A percentile compares a stretch with the other conserved stretches of the same genome.
Evolutionary conservation across 2,329 filamentous ascomycete genomes (phyloP).

Genomic region (Talaromyces verruculosus): DNA sequence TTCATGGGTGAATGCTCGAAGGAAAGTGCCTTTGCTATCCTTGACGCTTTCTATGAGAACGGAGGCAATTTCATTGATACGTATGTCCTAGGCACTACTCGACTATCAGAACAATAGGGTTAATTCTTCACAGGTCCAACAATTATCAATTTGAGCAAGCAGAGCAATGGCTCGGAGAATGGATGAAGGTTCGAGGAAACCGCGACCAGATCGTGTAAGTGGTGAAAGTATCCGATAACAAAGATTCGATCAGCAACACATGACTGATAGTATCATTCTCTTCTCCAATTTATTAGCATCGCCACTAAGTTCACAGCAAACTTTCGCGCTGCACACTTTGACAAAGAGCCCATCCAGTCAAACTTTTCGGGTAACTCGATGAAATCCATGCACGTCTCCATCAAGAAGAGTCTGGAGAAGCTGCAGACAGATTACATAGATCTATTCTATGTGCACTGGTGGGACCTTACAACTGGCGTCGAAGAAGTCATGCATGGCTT

Average conservation of each 20-base stretch:
- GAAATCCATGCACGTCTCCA: conserved; percentile 43
- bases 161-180: conserved; percentile 68
- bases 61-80: conserved; percentile 76
- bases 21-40: conserved; percentile 60
- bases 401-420: conserved; percentile 48
- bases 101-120: not conserved
- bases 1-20: conserved; percentile 66
- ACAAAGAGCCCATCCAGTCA: conserved; percentile 38
- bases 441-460: conserved; percentile 58
- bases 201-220: conserved; percentile 63
- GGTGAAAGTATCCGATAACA: not conserved
- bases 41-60: conserved; percentile 65
- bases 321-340: conserved; percentile 47
- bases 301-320: conserved; percentile 68
- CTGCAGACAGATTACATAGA: conserved; percentile 56
- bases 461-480: conserved; percentile 46
- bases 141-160: conserved; percentile 66
- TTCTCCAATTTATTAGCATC: conserved; percentile 35
- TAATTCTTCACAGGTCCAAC: conserved; percentile 47
- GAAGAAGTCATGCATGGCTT: conserved; percentile 42
- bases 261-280: not conserved
- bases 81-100: conserved; percentile 14
- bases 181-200: conserved; percentile 63
- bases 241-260: not conserved
- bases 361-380: conserved; percentile 50